Conservation (phyloP, 805 yeast species). For the Candida glaebosa region DNA sequence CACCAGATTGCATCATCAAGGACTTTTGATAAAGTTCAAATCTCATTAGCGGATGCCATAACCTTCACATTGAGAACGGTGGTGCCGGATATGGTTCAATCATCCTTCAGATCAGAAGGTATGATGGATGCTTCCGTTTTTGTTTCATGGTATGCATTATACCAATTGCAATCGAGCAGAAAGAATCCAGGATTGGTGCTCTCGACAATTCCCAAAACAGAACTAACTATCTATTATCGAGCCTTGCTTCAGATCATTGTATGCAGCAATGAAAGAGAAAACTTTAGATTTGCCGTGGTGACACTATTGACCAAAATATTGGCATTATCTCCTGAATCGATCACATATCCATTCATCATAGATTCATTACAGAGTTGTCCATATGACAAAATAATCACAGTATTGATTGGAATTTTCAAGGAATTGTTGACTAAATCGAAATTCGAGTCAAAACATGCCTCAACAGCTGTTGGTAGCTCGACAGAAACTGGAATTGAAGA, state of each 20-base stretch:
- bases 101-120: constrained; percentile 17
- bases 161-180: constrained; percentile 11
- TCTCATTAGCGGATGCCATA: constrained; percentile 20
- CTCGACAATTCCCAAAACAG: constrained; percentile 25
- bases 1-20: constrained; percentile 15
- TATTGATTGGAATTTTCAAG: constrained; percentile 64
- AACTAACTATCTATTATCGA: constrained; percentile 30
- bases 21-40: constrained; percentile 12
- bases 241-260: constrained; percentile 20
- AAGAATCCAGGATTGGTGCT: constrained; percentile 25
- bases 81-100: constrained; percentile 34
- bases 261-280: constrained; percentile 17
- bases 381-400: constrained; percentile 54
- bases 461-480: constrained; percentile 4
- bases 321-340: constrained; percentile 52
- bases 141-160: constrained; percentile 39
- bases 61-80: constrained; percentile 24
- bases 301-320: constrained; percentile 65
- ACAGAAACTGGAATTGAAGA: constrained; percentile 6
- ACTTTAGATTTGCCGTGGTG: constrained; percentile 43
- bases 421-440: constrained; percentile 48
- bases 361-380: constrained; percentile 70
- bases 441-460: constrained; percentile 6
- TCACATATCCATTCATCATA: constrained; percentile 55
- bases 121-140: constrained; percentile 28